Evolutionary conservation across 371 early-diverging fungal genomes (phyloP), one percentile per base, ranked within the genome.

Genomic region (Rhizopus delemar): DNA sequence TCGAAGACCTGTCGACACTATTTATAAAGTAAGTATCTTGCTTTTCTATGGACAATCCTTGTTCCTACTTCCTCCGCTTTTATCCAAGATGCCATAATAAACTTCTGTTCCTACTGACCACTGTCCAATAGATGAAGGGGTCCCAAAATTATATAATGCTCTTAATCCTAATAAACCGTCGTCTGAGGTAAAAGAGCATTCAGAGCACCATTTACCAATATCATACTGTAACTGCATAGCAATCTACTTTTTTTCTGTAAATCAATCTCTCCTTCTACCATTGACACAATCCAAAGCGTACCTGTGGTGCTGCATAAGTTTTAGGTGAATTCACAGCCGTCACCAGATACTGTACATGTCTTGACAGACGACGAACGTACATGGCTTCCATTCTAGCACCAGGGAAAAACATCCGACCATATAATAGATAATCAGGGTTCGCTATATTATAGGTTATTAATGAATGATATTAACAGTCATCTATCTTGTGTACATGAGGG

Each of bases 21-120:
- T 31, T n/a, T 59, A 31, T 22, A 53, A 8, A 51, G 0, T 28
- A 4, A 29, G 9, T 46, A 7, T 41, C 49, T 35, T 43, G 43
- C 28, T 34, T 46, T 29, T 35, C 1, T 33, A n/a, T 34, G 6
- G 6, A 15, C 46, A 12, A n/a, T 13, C 38, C 12, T 36, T 29
- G 16, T 22, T 74, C 84, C 75, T 84, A 92, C 93, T 70, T 67
- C 96, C 96, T 51, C 93, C 96, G 62, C 91, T 92, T 62, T 86
- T 85, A 43, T 93, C 93, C 41, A 89, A 81, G 3, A 85, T 87
- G 7, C 92, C 91, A 64, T 89, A 93, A 65, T 92, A 94, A 8
- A 93, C 43, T 69, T 94, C 96, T 38, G 84, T 86, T 9, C 94
- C 94, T 12, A 78, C 69, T 0, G 90, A 85, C 90, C 90, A 90